Evolutionary conservation across 192 early-diverging fungal species (phyloP).

Genomic region (Blastocladiella britannica): DNA sequence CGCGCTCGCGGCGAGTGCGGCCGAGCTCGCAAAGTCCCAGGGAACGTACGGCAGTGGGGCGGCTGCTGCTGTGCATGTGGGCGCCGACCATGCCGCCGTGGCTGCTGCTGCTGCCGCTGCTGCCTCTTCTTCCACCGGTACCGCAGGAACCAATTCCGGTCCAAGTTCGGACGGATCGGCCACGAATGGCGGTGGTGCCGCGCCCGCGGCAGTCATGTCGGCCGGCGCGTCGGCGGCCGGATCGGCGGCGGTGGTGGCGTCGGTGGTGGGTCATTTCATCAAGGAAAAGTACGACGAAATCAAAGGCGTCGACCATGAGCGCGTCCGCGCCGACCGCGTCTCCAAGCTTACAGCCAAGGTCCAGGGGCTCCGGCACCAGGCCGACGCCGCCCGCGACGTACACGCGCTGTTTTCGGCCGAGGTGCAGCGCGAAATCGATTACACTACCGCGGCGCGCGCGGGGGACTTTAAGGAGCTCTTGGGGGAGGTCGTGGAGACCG

Average conservation of each 20-base stretch:
- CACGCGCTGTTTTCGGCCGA: neutral
- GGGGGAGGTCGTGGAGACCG: neutral
- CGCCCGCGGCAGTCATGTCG: too few species aligned
- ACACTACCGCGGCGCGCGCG: neutral
- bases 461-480: neutral
- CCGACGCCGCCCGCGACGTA: neutral
- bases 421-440: neutral
- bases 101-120: neutral
- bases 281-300: neutral
- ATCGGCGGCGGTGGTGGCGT: neutral
- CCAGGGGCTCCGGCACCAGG: neutral
- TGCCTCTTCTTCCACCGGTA: too few species aligned
- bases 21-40: neutral
- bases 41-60: neutral
- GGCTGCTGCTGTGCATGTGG: too few species aligned
- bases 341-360: neutral
- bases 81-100: neutral
- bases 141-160: too few species aligned
- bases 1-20: neutral
- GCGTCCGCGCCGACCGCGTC: neutral
- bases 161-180: too few species aligned
- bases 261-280: neutral
- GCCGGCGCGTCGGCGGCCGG: neutral
- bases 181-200: too few species aligned
- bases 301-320: neutral